Evolutionary conservation across 148 eudicot species (phyloP).

Genomic region (Dianthus caryophyllus): DNA sequence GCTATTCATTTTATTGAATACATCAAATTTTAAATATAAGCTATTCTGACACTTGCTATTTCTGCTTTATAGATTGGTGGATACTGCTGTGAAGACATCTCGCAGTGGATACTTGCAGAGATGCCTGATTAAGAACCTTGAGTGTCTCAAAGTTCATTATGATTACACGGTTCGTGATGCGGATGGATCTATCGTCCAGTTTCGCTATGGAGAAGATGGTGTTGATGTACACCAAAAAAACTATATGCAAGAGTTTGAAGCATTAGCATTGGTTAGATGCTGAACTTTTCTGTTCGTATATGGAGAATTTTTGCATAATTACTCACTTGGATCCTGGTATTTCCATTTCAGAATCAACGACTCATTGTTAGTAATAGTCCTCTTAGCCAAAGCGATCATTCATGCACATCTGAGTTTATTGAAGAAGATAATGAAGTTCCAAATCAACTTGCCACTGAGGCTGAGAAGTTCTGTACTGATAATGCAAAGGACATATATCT

Average conservation of each 20-base stretch:
- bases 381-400: conserved; percentile 38
- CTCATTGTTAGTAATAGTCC: conserved; percentile 46
- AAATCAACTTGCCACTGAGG: conserved; percentile 46
- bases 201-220: conserved; percentile 94
- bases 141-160: conserved; percentile 80
- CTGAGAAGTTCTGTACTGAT: conserved; percentile 30
- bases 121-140: conserved; percentile 86
- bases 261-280: conserved; percentile 57
- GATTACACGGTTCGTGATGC: conserved; percentile 97
- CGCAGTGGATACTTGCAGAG: conserved; percentile 98
- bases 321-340: neutral
- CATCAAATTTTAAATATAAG: neutral
- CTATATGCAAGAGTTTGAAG: conserved; percentile 74
- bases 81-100: conserved; percentile 97
- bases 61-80: conserved; percentile 59
- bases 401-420: conserved; percentile 48
- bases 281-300: neutral
- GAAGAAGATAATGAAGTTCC: conserved; percentile 57
- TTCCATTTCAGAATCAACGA: conserved; percentile 54
- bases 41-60: conserved; percentile 3
- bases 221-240: conserved; percentile 87
- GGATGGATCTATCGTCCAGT: conserved; percentile 89
- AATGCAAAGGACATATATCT: conserved; percentile 8
- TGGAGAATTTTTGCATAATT: neutral
- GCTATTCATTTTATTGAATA: neutral